These are phyloP conservation scores for Exophiala alcalophila DNA, from an alignment of 2,329 filamentous ascomycete species.

Conservation along the genomic window DNA sequence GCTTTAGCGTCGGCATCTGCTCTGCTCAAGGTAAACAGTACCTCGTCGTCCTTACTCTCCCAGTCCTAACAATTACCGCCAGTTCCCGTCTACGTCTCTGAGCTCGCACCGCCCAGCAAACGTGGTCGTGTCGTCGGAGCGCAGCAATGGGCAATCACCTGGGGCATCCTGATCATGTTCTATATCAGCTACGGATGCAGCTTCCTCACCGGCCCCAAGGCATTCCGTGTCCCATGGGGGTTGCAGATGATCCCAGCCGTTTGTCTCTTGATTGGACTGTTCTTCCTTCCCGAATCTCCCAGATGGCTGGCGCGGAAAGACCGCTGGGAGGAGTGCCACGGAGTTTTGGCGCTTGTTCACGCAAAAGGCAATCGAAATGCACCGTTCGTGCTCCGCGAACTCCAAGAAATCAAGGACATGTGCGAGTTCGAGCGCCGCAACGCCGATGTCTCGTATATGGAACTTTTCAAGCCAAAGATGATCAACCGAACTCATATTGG, in stretches of 20 bases:
- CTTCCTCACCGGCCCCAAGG: conserved; percentile 55
- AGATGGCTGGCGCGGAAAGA: conserved; percentile 63
- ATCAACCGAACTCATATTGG: conserved; percentile 70
- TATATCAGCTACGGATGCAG: conserved; percentile 55
- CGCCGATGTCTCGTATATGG: conserved; percentile 65
- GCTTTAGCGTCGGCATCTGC: conserved; percentile 70
- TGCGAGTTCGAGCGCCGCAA: conserved; percentile 71
- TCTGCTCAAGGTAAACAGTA: conserved; percentile 63
- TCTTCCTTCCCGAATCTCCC: conserved; percentile 61
- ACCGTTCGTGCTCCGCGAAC: conserved; percentile 64
- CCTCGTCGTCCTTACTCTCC: conserved; percentile 51
- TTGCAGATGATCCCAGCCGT: conserved; percentile 62
- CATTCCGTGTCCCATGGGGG: conserved; percentile 65
- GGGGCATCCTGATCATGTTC: conserved; percentile 65
- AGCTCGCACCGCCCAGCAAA: conserved; percentile 58
- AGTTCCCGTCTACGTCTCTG: conserved; percentile 68
- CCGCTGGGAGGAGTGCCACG: conserved; percentile 54
- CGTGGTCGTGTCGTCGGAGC: conserved; percentile 64
- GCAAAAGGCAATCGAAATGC: conserved; percentile 63
- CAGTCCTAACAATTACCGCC: conserved; percentile 43
- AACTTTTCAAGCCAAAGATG: conserved; percentile 71
- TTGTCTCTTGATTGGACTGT: conserved; percentile 57
- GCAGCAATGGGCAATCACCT: conserved; percentile 74
- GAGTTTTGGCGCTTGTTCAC: conserved; percentile 57
- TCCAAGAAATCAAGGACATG: conserved; percentile 69